These are phyloP conservation scores for Crucibulum laeve DNA, from an alignment of 768 basidiomycete genomes.

Conservation along the genomic window DNA sequence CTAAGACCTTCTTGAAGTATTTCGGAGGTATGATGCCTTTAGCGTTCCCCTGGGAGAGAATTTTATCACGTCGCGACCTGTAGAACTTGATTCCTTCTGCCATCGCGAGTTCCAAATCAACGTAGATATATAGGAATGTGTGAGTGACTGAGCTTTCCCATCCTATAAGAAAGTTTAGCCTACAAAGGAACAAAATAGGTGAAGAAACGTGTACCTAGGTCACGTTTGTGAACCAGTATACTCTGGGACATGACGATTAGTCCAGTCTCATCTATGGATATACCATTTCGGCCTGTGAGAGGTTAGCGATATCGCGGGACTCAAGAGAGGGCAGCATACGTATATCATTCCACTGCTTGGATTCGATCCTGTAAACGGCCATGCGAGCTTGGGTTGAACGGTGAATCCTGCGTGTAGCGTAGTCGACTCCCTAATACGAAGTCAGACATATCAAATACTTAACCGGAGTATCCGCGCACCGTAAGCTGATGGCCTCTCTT, in stretches of 20 bases:
- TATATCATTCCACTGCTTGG: constrained; percentile 14
- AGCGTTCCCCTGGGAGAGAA: constrained; percentile 9
- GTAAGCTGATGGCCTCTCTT: constrained; percentile 15
- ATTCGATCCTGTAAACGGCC: constrained; percentile 9
- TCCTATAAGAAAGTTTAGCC: background rate
- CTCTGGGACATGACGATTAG: too few relatives aligned
- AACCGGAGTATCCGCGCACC: constrained; percentile 8
- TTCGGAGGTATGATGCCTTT: constrained; percentile 5
- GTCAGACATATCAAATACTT: background rate
- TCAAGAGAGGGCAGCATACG: constrained; percentile 9
- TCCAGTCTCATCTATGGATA: too few relatives aligned
- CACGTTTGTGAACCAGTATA: too few relatives aligned
- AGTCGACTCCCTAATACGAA: constrained; percentile 12
- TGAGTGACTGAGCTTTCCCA: background rate
- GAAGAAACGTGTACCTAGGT: background rate
- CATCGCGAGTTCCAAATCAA: constrained; percentile 12
- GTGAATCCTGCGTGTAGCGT: constrained; percentile 11
- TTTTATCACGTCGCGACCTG: constrained; percentile 4
- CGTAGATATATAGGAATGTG: constrained; percentile 6
- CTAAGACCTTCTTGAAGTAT: constrained; percentile 7
- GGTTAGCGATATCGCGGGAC: background rate
- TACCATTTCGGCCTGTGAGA: background rate
- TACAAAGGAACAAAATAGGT: background rate
- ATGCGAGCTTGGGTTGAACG: constrained; percentile 11
- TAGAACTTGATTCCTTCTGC: constrained; percentile 12